These are phyloP conservation scores for Flagelloscypha sp. DNA, from an alignment of 768 basidiomycete genomes.

Conservation along the genomic window DNA sequence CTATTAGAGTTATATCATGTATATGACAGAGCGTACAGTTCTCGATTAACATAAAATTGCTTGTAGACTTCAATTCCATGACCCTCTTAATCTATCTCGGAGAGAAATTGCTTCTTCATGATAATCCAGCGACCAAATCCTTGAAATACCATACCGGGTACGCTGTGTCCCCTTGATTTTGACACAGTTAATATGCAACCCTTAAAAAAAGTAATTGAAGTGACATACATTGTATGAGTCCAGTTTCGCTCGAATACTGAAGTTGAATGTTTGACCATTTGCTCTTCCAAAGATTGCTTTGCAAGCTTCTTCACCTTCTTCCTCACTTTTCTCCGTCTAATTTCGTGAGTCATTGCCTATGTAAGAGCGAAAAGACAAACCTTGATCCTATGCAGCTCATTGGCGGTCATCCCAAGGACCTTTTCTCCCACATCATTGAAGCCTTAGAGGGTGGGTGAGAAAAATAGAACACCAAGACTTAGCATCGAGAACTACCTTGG, in stretches of 20 bases:
- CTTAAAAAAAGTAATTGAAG: background rate
- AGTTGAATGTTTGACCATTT: conserved; percentile 66
- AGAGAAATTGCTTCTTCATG: conserved; percentile 54
- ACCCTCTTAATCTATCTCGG: no score
- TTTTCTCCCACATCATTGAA: conserved; percentile 87
- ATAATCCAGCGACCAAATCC: conserved; percentile 59
- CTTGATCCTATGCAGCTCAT: conserved; percentile 67
- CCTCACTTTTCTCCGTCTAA: no score
- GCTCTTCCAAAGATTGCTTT: conserved; percentile 54
- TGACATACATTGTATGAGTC: conserved; percentile 74
- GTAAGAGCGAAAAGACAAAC: conserved; percentile 17
- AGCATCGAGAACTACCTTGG: no score
- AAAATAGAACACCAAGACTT: no score
- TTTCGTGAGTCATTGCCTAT: conserved; percentile 1
- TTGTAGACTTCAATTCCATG: no score
- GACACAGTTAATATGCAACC: background rate
- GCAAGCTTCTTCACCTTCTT: conserved; percentile 51
- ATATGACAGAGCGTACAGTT: no score
- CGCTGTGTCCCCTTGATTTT: conserved; percentile 60
- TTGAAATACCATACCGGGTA: conserved; percentile 75
- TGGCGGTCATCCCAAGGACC: conserved; percentile 71
- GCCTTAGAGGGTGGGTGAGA: no score
- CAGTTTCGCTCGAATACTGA: conserved; percentile 79
- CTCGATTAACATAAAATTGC: no score
- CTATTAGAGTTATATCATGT: no score